A percentile compares a stretch with the other conserved stretches of the same genome.
Evolutionary conservation across 192 early-diverging fungal genomes (phyloP).

Genomic region (Dissophora globulifera): DNA sequence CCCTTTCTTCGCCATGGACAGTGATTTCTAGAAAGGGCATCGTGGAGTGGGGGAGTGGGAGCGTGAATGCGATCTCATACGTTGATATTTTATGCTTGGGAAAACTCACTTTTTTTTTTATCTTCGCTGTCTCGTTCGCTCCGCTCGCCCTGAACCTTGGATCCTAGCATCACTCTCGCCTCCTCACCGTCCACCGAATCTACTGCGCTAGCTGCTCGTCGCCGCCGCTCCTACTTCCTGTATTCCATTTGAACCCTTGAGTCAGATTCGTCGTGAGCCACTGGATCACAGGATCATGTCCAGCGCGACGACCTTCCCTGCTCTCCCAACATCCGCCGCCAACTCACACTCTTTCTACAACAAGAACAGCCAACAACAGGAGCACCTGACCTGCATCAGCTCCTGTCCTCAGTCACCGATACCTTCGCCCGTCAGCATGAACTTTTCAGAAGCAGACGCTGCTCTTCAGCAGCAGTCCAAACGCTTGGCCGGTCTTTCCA

Average conservation of each 20-base stretch:
- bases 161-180: too few species aligned
- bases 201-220: too few species aligned
- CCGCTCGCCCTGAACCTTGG: background rate
- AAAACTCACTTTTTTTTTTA: background rate
- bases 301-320: background rate
- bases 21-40: too few species aligned
- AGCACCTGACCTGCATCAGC: background rate
- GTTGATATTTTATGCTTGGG: too few species aligned
- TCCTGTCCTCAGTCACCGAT: constrained; percentile 11
- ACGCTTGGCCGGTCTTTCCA: constrained; percentile 53
- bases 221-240: too few species aligned
- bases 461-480: constrained; percentile 38
- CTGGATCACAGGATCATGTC: too few species aligned
- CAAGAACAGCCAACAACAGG: background rate
- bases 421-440: background rate
- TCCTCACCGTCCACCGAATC: too few species aligned
- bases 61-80: too few species aligned
- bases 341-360: background rate
- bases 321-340: background rate
- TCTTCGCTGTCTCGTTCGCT: background rate
- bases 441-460: constrained; percentile 18
- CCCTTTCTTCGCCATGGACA: too few species aligned
- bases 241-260: too few species aligned
- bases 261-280: too few species aligned
- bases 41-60: too few species aligned